These are phyloP conservation scores for Epichloe bromicola DNA, from an alignment of 2,329 filamentous ascomycete species.

Conservation along the genomic window DNA sequence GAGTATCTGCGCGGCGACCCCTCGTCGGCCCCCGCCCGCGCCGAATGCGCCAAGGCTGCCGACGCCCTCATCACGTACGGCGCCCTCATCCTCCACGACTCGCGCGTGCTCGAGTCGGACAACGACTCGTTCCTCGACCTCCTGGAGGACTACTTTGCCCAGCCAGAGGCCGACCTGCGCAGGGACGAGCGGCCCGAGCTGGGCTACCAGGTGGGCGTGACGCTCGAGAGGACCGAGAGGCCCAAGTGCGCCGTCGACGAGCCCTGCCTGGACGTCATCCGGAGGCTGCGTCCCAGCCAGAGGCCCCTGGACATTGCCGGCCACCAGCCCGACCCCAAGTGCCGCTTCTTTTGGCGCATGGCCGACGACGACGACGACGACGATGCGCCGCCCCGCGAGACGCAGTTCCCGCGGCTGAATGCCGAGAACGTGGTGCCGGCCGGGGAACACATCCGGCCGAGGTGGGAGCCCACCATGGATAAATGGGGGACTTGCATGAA, in stretches of 20 bases:
- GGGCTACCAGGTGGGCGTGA: constrained; percentile 48
- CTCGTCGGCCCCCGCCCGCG: constrained; percentile 29
- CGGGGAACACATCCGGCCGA: constrained; percentile 32
- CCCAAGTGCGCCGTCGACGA: constrained; percentile 51
- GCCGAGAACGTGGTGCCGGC: constrained; percentile 41
- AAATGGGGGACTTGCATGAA: constrained; percentile 48
- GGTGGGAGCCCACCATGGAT: constrained; percentile 43
- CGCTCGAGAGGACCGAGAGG: constrained; percentile 50
- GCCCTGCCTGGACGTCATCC: constrained; percentile 44
- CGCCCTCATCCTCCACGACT: constrained; percentile 46
- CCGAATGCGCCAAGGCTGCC: constrained; percentile 41
- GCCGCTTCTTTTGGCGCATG: constrained; percentile 52
- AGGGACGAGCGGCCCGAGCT: constrained; percentile 44
- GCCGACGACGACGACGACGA: constrained; percentile 7
- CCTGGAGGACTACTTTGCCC: constrained; percentile 52
- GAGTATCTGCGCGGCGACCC: constrained; percentile 34
- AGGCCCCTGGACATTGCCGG: constrained; percentile 44
- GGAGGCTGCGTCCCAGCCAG: constrained; percentile 39
- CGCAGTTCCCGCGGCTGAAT: constrained; percentile 41
- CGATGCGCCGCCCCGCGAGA: constrained; percentile 24
- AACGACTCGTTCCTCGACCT: constrained; percentile 46
- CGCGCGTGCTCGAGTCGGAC: constrained; percentile 40
- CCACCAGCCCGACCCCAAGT: constrained; percentile 47
- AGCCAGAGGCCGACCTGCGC: constrained; percentile 32
- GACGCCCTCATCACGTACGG: constrained; percentile 46